Evolutionary conservation across 164 flowering plant genomes (phyloP).

Genomic region (Aristolochia californica): DNA sequence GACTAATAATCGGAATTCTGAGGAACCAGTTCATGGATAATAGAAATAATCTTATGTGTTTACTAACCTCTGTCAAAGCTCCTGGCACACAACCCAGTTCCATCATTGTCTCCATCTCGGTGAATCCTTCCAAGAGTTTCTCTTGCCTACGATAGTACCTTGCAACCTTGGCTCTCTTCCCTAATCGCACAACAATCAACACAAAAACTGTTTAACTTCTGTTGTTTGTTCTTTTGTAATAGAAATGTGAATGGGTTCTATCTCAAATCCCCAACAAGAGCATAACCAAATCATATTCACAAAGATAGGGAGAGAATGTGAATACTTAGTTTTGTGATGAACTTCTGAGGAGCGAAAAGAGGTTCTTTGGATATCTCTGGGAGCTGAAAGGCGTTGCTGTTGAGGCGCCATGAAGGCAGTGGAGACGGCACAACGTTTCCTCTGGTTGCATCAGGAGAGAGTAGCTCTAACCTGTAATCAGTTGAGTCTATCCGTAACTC

Average conservation of each 20-base stretch:
- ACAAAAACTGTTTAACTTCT: background rate
- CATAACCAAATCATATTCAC: background rate
- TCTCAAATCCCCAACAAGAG: no score
- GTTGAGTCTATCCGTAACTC: slow-evolving; percentile 9
- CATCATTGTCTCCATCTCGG: slow-evolving; percentile 60
- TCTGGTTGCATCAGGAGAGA: slow-evolving; percentile 17
- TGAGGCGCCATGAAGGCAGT: slow-evolving; percentile 41
- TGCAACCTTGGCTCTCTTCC: slow-evolving; percentile 47
- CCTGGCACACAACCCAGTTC: slow-evolving; percentile 48
- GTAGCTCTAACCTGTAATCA: slow-evolving; percentile 26
- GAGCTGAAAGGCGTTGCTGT: slow-evolving; percentile 22
- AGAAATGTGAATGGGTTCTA: background rate
- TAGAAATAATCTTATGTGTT: no score
- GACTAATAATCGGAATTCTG: no score
- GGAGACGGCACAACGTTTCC: slow-evolving; percentile 12
- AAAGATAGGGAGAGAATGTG: background rate
- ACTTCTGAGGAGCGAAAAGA: slow-evolving; percentile 2
- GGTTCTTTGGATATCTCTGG: slow-evolving; percentile 12
- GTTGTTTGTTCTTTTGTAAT: no score
- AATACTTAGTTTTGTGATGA: slow-evolving; percentile 7
- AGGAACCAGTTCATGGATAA: background rate
- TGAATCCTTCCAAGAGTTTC: slow-evolving; percentile 68
- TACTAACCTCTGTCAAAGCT: slow-evolving; percentile 48
- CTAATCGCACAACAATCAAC: slow-evolving; percentile 14
- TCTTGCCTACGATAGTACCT: slow-evolving; percentile 81